Evolutionary conservation across 2,329 filamentous ascomycete species (phyloP).

Genomic region (Calonectria henricotiae): DNA sequence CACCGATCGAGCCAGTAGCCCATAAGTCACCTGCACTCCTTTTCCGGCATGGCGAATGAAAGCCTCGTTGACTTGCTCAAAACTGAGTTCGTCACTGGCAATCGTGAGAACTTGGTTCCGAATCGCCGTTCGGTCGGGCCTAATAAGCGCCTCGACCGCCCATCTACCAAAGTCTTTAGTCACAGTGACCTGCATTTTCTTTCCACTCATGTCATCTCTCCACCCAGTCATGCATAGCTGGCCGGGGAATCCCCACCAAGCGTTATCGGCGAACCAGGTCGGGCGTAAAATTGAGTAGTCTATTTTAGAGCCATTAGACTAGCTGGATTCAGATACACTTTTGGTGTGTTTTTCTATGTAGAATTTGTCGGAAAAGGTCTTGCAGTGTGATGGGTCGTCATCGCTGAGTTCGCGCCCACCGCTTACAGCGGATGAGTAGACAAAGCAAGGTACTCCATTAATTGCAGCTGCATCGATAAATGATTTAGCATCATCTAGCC

Average conservation of each 20-base stretch:
- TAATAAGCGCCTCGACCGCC: slow-evolving; percentile 43
- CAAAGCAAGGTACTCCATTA: slow-evolving; percentile 70
- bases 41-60: slow-evolving; percentile 45
- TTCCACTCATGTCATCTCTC: slow-evolving; percentile 50
- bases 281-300: slow-evolving; percentile 53
- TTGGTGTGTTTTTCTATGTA: slow-evolving; percentile 73
- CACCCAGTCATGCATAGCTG: slow-evolving; percentile 51
- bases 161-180: slow-evolving; percentile 51
- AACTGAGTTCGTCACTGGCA: slow-evolving; percentile 50
- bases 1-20: slow-evolving; percentile 41
- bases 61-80: slow-evolving; percentile 44
- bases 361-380: slow-evolving; percentile 66
- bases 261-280: slow-evolving; percentile 52
- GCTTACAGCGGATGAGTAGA: slow-evolving; percentile 78
- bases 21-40: slow-evolving; percentile 46
- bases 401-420: slow-evolving; percentile 72
- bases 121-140: slow-evolving; percentile 41
- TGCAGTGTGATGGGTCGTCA: slow-evolving; percentile 49
- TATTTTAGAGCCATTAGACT: slow-evolving; percentile 39
- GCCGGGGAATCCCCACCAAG: slow-evolving; percentile 50
- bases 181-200: slow-evolving; percentile 50
- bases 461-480: slow-evolving; percentile 68
- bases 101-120: slow-evolving; percentile 48
- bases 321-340: slow-evolving; percentile 51
- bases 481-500: slow-evolving; percentile 67